Evolutionary conservation across 2,329 filamentous ascomycete species (phyloP).

Genomic region (Apiospora sp.): DNA sequence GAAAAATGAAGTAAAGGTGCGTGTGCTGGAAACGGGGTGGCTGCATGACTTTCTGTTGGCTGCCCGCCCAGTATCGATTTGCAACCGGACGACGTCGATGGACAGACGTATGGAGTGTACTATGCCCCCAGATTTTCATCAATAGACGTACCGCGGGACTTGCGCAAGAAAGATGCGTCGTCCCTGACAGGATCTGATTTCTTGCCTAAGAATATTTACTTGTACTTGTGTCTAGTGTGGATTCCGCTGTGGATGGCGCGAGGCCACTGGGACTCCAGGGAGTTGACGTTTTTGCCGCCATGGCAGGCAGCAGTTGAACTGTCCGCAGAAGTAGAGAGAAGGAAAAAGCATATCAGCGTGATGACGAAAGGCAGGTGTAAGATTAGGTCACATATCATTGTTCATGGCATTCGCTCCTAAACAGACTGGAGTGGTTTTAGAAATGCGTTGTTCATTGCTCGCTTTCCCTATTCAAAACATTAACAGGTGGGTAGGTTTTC

Average conservation of each 20-base stretch:
- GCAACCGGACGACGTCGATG: not conserved
- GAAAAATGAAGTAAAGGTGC: not conserved
- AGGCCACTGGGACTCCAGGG: too few relatives aligned
- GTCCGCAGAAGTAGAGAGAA: too few relatives aligned
- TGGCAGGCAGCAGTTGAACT: too few relatives aligned
- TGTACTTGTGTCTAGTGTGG: not conserved
- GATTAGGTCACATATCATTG: not conserved
- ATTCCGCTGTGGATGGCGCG: too few relatives aligned
- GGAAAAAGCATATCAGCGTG: not conserved
- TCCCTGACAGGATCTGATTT: slow-evolving; percentile 2
- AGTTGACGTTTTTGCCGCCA: too few relatives aligned
- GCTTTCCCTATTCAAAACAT: not conserved
- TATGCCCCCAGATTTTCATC: slow-evolving; percentile 14
- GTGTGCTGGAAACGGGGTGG: not conserved
- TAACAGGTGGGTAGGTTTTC: not conserved
- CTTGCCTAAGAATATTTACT: not conserved
- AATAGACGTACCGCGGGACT: slow-evolving; percentile 8
- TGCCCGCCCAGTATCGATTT: not conserved
- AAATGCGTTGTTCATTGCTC: not conserved
- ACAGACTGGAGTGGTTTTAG: not conserved
- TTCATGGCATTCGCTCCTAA: not conserved
- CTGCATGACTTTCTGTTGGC: not conserved
- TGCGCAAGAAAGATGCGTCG: not conserved
- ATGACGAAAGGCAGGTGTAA: not conserved
- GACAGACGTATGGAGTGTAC: slow-evolving; percentile 10